Evolutionary conservation across 148 eudicot genomes (phyloP), one percentile per base, ranked within the genome.

Genomic region (Euryodendron excelsum): DNA sequence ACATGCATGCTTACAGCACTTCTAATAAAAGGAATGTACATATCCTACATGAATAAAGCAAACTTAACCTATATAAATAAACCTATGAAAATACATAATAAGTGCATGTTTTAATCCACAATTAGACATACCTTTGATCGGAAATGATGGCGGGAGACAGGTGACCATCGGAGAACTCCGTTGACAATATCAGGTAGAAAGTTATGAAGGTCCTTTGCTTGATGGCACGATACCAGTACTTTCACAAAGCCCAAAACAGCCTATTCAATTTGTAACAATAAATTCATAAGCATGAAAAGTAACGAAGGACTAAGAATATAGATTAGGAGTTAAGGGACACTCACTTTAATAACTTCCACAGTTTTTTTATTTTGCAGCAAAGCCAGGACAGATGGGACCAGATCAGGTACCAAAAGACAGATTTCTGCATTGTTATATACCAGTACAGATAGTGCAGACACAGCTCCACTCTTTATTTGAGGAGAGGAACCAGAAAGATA

Each of bases 401-500:
- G 81, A 71, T 96, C 93, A 36, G 94, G 91, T 63, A 90, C 73
- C 80, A 74, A 80, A 55, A 77, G 27, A 81, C 94, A 89, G 62
- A 91, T 82, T 74, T 91, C 85, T 18, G 89, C 87, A 74, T 91
- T 91, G 80, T 84, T 87, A 78, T 90, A 87, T 55, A 93, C 88
- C 50, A 96, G 84, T 66, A 96, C 86, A 56, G 99, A 96, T 28
- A 96, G 89, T 15, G 97, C 98, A 77, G 99, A 91, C 52, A 96
- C 88, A 30, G 91, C 99, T 45, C 96, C 98, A 86, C 98, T 93
- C 72, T 82, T 93, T 50, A 91, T 87, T 50, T 91, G 94, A 80
- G 97, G 97, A 69, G 98, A 93, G 77, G 99, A 85, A 60, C 92
- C 89, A 78, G 98, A 90, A 72, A 91, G 91, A 84, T 96, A 96